Base-by-base conservation (phyloP, 2,329 filamentous ascomycete species). In the Alternaria gansuensis region DNA sequence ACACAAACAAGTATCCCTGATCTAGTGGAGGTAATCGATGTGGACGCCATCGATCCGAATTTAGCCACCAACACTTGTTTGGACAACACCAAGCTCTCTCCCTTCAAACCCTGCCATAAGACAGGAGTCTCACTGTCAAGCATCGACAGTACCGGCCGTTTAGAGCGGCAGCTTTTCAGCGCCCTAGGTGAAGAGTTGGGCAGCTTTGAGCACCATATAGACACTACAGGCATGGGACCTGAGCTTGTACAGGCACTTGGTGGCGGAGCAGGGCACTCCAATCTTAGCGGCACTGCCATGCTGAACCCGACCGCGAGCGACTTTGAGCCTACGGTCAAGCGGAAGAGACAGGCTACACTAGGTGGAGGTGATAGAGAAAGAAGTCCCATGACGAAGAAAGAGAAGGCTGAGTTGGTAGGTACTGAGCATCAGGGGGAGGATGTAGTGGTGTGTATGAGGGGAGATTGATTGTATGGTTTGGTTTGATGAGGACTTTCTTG, bases 111-210 rank as follows among this genome's bases (percentile, higher is more conserved):
- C 10, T 59, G 56, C 10, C 73, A 75, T 52, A 70, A 67, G 28
- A 53, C 65, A 24, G 63, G 62, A 1, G 33, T 31, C 4, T 59
- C 57, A 3, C 66, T 68, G 57, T 70, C 68, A n/a, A 72, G 69
- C 53, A 63, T 73, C 29, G 73, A 74, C 36, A 74, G 72, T 48
- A 72, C 70, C 0, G 63, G 53, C 4, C 67, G 67, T 17, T 46
- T 76, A 0, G 74, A 76, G 64, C 56, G 61, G 37, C 63, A 73
- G 37, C 57, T 75, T 2, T 75, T 64, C 50, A 73, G 66, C 60
- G 74, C 74, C 13, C 53, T 77, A 6, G 73, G 73, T 1, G 73
- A 75, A 5, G 72, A 74, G 39, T 53, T 75, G 3, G 64, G 62
- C n/a, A 60, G 63, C 29, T 71, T 73, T 14, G 62, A 73, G 17